phyloP scores from a whole-genome alignment of 2,329 filamentous ascomycete genomes.

The Zalaria obscura region DNA sequence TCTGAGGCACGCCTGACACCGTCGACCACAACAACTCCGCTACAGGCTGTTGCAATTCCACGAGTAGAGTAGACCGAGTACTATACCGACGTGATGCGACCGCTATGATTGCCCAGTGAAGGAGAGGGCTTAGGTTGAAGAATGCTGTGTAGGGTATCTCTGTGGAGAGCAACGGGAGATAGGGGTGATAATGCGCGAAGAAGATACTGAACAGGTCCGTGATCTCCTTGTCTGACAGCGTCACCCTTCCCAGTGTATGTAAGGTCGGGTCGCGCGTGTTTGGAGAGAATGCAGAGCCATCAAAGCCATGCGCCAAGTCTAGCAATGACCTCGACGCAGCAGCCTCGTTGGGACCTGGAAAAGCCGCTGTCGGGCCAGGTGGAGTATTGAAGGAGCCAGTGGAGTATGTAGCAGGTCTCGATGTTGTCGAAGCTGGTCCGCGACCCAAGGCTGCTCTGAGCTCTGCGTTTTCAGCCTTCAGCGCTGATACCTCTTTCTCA shows the following conservation, averaged over 20 bases:
- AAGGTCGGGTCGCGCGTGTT: slow-evolving; percentile 41
- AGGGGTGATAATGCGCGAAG: slow-evolving; percentile 63
- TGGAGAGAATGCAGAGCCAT: slow-evolving; percentile 28
- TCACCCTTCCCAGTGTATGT: slow-evolving; percentile 42
- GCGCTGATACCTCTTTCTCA: slow-evolving; percentile 61
- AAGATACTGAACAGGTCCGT: slow-evolving; percentile 56
- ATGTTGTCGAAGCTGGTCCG: neutral
- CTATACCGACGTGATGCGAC: slow-evolving; percentile 60
- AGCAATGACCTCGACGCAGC: slow-evolving; percentile 21
- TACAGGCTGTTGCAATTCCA: slow-evolving; percentile 49
- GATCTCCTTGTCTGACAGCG: slow-evolving; percentile 27
- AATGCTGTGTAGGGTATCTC: slow-evolving; percentile 43
- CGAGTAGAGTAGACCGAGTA: slow-evolving; percentile 48
- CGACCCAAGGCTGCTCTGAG: slow-evolving; percentile 3
- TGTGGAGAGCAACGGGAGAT: slow-evolving; percentile 63
- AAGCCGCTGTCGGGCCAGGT: slow-evolving; percentile 9
- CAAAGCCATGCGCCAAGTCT: slow-evolving; percentile 23
- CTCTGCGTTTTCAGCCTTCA: slow-evolving; percentile 21
- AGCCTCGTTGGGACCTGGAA: slow-evolving; percentile 21
- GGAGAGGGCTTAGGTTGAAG: slow-evolving; percentile 60
- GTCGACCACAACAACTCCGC: slow-evolving; percentile 64
- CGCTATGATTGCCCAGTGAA: slow-evolving; percentile 75
- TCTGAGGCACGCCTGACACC: slow-evolving; percentile 62
- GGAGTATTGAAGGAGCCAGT: neutral
- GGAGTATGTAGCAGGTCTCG: neutral